Percentiles rank a stretch among this genome's conserved stretches.
phyloP scores from a whole-genome alignment of 495 filamentous ascomycete genomes.

The Xylona heveae region DNA sequence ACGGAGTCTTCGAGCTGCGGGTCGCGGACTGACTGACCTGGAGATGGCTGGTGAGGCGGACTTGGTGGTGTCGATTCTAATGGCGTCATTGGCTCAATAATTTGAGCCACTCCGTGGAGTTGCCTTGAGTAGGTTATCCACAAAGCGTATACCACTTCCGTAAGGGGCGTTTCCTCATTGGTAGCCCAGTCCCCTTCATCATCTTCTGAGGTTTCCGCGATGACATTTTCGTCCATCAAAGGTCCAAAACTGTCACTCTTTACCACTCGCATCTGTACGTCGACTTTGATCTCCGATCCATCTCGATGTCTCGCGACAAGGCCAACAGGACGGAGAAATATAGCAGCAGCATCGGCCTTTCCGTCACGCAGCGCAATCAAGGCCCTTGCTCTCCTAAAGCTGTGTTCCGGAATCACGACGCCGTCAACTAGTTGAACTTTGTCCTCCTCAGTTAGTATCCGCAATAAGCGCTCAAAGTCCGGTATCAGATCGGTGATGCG shows the following conservation, averaged over 20 bases:
- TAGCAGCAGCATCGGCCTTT: constrained; percentile 47
- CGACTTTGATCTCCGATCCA: constrained; percentile 74
- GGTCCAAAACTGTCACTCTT: constrained; percentile 47
- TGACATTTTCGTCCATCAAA: constrained; percentile 20
- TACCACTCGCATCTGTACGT: constrained; percentile 88
- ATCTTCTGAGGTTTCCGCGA: constrained; percentile 28
- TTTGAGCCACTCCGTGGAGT: constrained; percentile 48
- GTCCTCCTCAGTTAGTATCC: constrained; percentile 69
- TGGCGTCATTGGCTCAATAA: constrained; percentile 33
- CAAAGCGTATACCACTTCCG: constrained; percentile 79
- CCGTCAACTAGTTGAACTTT: constrained; percentile 65
- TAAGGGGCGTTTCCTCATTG: constrained; percentile 15
- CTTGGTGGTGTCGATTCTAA: constrained; percentile 35
- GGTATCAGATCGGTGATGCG: constrained; percentile 66
- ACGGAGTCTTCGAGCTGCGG: constrained; percentile 8
- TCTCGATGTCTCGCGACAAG: constrained; percentile 74
- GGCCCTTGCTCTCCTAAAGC: constrained; percentile 73
- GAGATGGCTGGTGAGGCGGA: constrained; percentile 54
- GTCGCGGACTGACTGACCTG: constrained; percentile 38
- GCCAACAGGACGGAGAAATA: constrained; percentile 62
- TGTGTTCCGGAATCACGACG: constrained; percentile 93
- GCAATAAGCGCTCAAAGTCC: constrained; percentile 63
- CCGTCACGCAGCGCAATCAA: constrained; percentile 65
- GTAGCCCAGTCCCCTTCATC: constrained; percentile 16
- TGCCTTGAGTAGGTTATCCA: constrained; percentile 96